Evolutionary conservation across 306 rosid genomes (phyloP).

Genomic region (Trichosanthes truncata): DNA sequence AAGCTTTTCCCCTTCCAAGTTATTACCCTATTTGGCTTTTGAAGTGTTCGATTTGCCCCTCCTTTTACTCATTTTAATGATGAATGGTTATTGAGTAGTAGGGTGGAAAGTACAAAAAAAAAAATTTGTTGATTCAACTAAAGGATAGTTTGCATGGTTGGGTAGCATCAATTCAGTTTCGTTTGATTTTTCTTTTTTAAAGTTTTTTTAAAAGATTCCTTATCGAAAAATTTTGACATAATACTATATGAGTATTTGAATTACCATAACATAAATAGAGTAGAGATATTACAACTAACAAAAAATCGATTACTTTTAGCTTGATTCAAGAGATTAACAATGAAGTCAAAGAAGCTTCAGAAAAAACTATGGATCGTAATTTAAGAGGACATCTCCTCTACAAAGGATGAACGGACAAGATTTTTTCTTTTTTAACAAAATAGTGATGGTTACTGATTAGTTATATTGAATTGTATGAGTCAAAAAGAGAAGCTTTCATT

Average conservation of each 20-base stretch:
- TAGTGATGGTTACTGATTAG: background rate
- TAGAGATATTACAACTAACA: background rate
- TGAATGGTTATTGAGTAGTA: constrained; percentile 7
- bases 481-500: background rate
- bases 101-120: constrained; percentile 3
- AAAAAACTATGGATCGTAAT: background rate
- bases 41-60: background rate
- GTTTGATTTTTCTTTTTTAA: background rate
- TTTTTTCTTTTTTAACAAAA: background rate
- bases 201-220: background rate
- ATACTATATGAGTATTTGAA: background rate
- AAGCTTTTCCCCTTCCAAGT: background rate
- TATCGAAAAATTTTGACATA: background rate
- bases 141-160: constrained; percentile 1
- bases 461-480: background rate
- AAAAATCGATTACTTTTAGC: no score
- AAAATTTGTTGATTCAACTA: background rate
- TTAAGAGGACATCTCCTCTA: background rate
- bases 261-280: background rate
- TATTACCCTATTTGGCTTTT: constrained; percentile 4
- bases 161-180: background rate
- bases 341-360: no score
- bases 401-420: background rate
- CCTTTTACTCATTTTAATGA: constrained; percentile 4
- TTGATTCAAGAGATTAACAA: no score